Base-by-base conservation (phyloP, 78 protist genomes). In the Goniomonas avonlea region DNA sequence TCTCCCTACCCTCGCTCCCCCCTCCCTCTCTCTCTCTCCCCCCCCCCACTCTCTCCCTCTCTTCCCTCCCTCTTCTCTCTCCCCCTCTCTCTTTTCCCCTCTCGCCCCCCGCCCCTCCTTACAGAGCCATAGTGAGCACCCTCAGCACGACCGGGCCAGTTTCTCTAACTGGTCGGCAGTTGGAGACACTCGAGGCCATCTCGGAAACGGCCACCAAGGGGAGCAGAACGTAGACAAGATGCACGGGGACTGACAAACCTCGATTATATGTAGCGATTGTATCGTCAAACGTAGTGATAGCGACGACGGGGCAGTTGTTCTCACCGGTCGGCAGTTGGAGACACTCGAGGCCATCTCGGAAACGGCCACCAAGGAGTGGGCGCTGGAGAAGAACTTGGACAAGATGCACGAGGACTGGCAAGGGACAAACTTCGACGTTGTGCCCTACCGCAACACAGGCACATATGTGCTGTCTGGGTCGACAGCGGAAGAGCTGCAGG, bases 401-500 rank as follows among this genome's bases (percentile, higher is more conserved):
- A 77, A 81, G 47, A 84, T 83, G 88, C 31, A 55, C 13, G 17
- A 11, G 21, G 86, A 83, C 48, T 88, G 92, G 92, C 8, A 68
- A 40, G 55, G 50, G 27, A 4, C 61, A 38, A 63, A 29, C 32
- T 79, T 83, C 37, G 41, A 7, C 21, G 15, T 80, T 41, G 23
- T 23, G 37, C 61, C 63, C 21, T 81, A 75, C 38, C 53, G 83
- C n/a, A 82, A 78, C 81, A 84, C 88, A 25, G 87, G 84, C 47
- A 83, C 86, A 1, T 40, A 4, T 43, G 77, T 88, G 15, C 48
- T 91, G 27, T 18, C 75, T 13, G 75, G 75, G 17, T 2, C 79
- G 13, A 86, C 80, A 25, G 40, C 50, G 5, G 94, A 91, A 17
- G 90, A 88, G 20, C 56, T 91, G 23, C 86, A 81, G 27, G 50